Base-by-base conservation (phyloP, 73 alveolate species). In the Blepharisma japonicum region DNA sequence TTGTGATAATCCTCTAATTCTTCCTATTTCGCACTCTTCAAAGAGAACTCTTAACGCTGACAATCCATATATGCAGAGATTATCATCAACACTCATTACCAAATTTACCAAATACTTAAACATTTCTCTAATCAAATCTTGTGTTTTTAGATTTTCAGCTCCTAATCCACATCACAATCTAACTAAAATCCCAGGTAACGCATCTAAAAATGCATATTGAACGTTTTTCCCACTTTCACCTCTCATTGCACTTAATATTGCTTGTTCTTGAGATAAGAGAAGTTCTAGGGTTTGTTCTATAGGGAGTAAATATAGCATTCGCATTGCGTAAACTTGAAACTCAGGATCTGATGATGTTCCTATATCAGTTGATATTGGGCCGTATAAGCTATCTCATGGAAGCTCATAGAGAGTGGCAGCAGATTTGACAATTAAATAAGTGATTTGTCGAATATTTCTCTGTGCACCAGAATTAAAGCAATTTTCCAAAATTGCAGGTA, bases 381-480 rank as follows among this genome's bases (percentile, higher is more conserved):
- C 47, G 23, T 39, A 14, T 8, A 61, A n/a, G 23, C 74, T 61
- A 18, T 14, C 39, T 39, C 74, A 61, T 61, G 74, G 74, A 25
- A 61, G 38, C 11, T 61, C 74, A 61, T 61, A 61, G 14, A 61
- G 39, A 61, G 49, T 61, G 18, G 47, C 74, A 61, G 74, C 74
- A 2, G 38, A 14, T 61, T 25, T 61, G 14, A 61, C 47, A 20
- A 61, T 61, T 39, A 61, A 61, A 61, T 61, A 61, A 18, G 74
- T 39, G 0, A 61, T n/a, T 5, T 61, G 14, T 20, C 74, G 38
- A 9, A 61, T 25, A 20, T 61, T n/a, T 25, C 74, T 61, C 11
- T 8, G 47, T 14, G 74, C 38, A 0, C 74, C 74, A 18, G 74
- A 61, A 25, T 20, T 25, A 20, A 61, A 25, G 23, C 74, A 61